These are phyloP conservation scores for Endocarpon pusillum DNA, from an alignment of 495 filamentous ascomycete genomes.

Conservation along the genomic window DNA sequence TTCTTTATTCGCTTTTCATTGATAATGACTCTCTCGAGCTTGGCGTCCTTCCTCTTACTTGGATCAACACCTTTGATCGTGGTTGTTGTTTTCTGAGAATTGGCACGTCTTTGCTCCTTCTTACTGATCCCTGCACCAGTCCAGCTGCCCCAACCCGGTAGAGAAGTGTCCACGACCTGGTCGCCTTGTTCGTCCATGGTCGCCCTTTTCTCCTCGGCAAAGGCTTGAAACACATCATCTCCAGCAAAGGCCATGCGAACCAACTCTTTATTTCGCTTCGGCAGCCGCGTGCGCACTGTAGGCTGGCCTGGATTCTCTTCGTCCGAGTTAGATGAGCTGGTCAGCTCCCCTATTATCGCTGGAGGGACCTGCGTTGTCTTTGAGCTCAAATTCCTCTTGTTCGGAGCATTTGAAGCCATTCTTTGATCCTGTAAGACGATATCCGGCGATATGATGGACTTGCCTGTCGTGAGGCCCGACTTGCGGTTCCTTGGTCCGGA, in stretches of 20 bases:
- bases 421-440: too few species aligned
- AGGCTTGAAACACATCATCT: slow-evolving; percentile 71
- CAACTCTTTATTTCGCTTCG: slow-evolving; percentile 48
- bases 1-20: slow-evolving; percentile 86
- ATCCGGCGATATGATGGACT: too few species aligned
- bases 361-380: too few species aligned
- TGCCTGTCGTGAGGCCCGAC: too few species aligned
- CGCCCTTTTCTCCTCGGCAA: slow-evolving; percentile 63
- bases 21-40: slow-evolving; percentile 71
- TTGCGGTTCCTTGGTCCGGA: too few species aligned
- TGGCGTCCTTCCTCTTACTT: slow-evolving; percentile 64
- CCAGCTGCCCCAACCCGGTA: slow-evolving; percentile 91
- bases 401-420: too few species aligned
- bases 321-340: too few species aligned
- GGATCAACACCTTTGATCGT: slow-evolving; percentile 61
- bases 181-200: slow-evolving; percentile 65
- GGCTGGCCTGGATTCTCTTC: too few species aligned
- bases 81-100: slow-evolving; percentile 36
- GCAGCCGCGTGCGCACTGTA: slow-evolving; percentile 16
- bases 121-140: slow-evolving; percentile 60
- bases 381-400: too few species aligned
- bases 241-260: slow-evolving; percentile 78
- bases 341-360: too few species aligned
- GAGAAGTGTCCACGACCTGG: slow-evolving; percentile 63
- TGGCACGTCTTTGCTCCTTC: slow-evolving; percentile 43